phyloP scores from a whole-genome alignment of 129 eudicot genomes.

The Arctium lappa region DNA sequence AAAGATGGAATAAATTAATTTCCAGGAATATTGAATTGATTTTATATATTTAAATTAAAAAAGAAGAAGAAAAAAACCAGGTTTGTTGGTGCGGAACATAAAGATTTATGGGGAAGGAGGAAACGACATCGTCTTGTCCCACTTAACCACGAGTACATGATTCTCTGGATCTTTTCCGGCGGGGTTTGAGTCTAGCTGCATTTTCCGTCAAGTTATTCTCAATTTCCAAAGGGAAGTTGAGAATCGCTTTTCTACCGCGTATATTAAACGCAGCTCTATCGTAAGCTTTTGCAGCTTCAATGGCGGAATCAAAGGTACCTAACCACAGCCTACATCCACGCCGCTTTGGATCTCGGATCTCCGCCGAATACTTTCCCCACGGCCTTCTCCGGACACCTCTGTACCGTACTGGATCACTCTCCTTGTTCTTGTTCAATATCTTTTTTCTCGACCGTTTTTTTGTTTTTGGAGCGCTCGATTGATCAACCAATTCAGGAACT shows the following conservation, averaged over 20 bases:
- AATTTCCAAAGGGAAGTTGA: neutral
- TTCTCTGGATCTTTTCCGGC: neutral
- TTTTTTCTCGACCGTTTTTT: slow-evolving; percentile 26
- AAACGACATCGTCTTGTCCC: neutral
- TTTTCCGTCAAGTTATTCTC: neutral
- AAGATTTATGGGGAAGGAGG: neutral
- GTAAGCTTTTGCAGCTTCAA: neutral
- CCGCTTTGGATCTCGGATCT: neutral
- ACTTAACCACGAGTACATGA: neutral
- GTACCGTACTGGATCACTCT: slow-evolving; percentile 2
- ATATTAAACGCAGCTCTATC: neutral
- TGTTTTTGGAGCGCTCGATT: slow-evolving; percentile 10
- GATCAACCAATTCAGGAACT: neutral
- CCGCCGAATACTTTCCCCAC: neutral
- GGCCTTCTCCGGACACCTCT: neutral
- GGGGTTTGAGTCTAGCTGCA: neutral
- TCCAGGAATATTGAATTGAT: too few species aligned
- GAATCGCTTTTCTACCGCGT: neutral
- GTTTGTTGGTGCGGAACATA: neutral
- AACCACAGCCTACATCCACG: neutral
- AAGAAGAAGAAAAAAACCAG: too few species aligned
- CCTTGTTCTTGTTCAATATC: slow-evolving; percentile 11
- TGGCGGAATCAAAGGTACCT: neutral
- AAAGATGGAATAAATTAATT: too few species aligned
- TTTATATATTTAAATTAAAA: too few species aligned